Conservation (phyloP, 2,329 filamentous ascomycete species). For the Aureobasidium vineae region DNA sequence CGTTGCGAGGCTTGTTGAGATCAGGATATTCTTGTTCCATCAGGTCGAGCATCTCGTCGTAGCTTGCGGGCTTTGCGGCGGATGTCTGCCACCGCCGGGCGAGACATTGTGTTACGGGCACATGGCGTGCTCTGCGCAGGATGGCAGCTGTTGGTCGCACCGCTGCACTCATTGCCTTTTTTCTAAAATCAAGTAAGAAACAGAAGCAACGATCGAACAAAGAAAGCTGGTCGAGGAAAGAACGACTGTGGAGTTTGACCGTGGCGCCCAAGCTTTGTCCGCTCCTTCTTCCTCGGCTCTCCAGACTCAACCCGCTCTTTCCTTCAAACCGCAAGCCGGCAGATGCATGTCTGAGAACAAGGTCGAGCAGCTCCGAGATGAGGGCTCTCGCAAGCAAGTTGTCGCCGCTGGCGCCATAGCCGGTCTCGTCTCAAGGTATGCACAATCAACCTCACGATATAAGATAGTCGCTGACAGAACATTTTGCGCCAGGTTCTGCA, state of each 20-base stretch:
- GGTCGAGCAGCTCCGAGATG: slow-evolving; percentile 66
- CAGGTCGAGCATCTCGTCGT: not conserved
- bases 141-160: not conserved
- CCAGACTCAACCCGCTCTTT: not conserved
- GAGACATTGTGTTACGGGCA: not conserved
- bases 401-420: slow-evolving; percentile 67
- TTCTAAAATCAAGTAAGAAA: not conserved
- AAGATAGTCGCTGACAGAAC: slow-evolving; percentile 21
- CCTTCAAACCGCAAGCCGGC: not conserved
- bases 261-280: slow-evolving; percentile 4
- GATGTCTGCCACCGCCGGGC: not conserved
- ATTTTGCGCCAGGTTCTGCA: slow-evolving; percentile 66
- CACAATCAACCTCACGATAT: not conserved
- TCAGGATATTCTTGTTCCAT: not conserved
- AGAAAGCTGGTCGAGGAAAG: not conserved
- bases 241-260: not conserved
- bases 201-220: not conserved
- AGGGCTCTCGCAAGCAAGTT: slow-evolving; percentile 67
- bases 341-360: slow-evolving; percentile 61
- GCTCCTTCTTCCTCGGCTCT: slow-evolving; percentile 20
- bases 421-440: slow-evolving; percentile 81
- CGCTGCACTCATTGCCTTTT: not conserved
- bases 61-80: not conserved
- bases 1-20: not conserved
- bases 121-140: slow-evolving; percentile 1